Conservation (phyloP, 2,329 filamentous ascomycete species). For the Cordyceps farinosa region DNA sequence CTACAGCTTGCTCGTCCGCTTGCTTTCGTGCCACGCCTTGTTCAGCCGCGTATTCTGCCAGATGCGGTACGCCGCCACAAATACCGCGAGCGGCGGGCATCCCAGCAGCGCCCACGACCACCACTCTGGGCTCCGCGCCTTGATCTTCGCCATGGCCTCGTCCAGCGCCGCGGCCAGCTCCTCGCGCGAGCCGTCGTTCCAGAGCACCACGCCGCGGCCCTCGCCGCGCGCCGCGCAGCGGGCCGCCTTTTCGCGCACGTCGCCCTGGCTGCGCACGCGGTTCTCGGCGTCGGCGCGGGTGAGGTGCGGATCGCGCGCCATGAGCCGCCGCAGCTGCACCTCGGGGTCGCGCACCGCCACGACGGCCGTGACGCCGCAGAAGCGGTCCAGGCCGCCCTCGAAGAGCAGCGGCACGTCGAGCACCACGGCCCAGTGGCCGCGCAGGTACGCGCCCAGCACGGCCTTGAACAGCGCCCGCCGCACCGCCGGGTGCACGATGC, state of each 20-base stretch:
- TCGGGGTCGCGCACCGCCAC: constrained; percentile 78
- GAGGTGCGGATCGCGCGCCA: constrained; percentile 72
- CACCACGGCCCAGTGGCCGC: constrained; percentile 82
- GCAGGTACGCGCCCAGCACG: constrained; percentile 69
- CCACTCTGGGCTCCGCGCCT: constrained; percentile 66
- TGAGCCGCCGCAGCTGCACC: constrained; percentile 77
- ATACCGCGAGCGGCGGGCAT: constrained; percentile 70
- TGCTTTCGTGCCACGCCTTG: constrained; percentile 63
- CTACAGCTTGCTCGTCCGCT: constrained; percentile 31
- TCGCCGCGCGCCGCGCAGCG: constrained; percentile 63
- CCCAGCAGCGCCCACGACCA: constrained; percentile 72
- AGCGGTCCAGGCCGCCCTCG: constrained; percentile 78
- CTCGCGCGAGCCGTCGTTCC: constrained; percentile 78
- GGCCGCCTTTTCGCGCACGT: constrained; percentile 78
- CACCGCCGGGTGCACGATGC: constrained; percentile 90
- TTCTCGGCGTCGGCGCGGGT: constrained; percentile 83
- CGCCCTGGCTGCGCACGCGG: constrained; percentile 79
- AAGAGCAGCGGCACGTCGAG: constrained; percentile 91
- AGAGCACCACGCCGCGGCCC: constrained; percentile 73
- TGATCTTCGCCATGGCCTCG: constrained; percentile 61
- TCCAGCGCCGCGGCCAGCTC: constrained; percentile 66
- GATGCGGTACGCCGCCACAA: constrained; percentile 67
- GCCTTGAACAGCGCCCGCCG: constrained; percentile 74
- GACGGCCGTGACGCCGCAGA: constrained; percentile 82
- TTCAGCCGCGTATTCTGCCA: constrained; percentile 69